Evolutionary conservation across 208 protist genomes (phyloP).

Genomic region (Wallacemonas sp.): DNA sequence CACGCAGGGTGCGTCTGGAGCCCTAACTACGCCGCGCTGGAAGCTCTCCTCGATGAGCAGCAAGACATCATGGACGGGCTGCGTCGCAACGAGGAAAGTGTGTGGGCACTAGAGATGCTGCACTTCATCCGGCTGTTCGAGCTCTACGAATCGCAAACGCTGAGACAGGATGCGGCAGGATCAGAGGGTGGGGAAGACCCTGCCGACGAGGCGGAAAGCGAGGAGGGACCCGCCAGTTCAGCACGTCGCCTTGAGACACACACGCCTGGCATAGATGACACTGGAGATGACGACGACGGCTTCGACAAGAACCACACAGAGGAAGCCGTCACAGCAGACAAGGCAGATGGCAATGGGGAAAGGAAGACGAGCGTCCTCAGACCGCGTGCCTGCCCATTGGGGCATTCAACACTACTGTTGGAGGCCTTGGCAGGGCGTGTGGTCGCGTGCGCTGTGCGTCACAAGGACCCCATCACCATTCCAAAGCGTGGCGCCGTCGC

Average conservation of each 20-base stretch:
- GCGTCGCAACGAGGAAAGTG: constrained; percentile 9
- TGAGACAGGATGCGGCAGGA: too few relatives aligned
- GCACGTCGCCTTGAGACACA: background rate
- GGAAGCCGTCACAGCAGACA: too few relatives aligned
- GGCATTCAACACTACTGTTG: background rate
- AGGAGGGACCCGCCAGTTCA: background rate
- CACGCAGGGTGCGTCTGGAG: constrained; percentile 68
- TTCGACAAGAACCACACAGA: background rate
- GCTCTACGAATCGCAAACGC: constrained; percentile 20
- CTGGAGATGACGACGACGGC: background rate
- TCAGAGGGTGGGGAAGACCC: background rate
- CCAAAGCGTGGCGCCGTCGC: background rate
- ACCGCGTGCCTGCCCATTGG: background rate
- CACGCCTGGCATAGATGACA: background rate
- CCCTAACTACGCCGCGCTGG: constrained; percentile 44
- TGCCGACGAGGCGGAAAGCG: background rate
- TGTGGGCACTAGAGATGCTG: constrained; percentile 46
- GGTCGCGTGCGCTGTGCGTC: background rate
- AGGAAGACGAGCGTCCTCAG: background rate
- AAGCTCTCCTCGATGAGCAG: constrained; percentile 1
- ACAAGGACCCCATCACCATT: background rate
- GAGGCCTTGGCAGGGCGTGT: constrained; percentile 4
- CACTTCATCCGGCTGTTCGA: constrained; percentile 55
- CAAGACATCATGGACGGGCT: constrained; percentile 7
- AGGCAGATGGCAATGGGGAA: too few relatives aligned